Conservation (phyloP, 257 asterid species). For the Nicotiana otophora region DNA sequence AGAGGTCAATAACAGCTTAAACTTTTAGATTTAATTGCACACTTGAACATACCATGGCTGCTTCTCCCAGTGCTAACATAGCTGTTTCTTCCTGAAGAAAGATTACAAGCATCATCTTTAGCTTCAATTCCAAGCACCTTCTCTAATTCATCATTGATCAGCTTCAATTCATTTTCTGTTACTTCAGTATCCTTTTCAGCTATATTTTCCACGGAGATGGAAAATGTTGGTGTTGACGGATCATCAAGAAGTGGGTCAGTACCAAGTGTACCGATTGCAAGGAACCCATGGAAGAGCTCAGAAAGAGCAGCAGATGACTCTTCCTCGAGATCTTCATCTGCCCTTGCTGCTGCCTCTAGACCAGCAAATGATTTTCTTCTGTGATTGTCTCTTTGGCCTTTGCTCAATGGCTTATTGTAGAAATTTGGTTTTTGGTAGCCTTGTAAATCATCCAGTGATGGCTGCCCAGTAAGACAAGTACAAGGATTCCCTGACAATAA, state of each 20-base stretch:
- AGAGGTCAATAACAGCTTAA: too few relatives aligned
- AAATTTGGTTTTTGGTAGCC: constrained; percentile 26
- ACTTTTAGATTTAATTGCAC: too few relatives aligned
- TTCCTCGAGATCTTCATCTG: constrained; percentile 52
- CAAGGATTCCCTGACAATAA: constrained; percentile 31
- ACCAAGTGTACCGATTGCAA: constrained; percentile 92
- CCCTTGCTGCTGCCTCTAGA: constrained; percentile 51
- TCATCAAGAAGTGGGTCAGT: constrained; percentile 39
- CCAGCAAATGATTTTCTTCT: constrained; percentile 62
- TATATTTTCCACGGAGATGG: constrained; percentile 62
- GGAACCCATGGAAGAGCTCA: constrained; percentile 90
- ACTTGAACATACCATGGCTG: constrained; percentile 37
- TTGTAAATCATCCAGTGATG: constrained; percentile 38
- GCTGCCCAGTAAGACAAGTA: constrained; percentile 55
- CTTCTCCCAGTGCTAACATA: constrained; percentile 68
- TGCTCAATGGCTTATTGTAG: constrained; percentile 29
- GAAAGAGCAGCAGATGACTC: constrained; percentile 51
- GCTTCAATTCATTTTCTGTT: constrained; percentile 71
- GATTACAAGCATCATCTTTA: constrained; percentile 36
- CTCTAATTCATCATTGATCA: constrained; percentile 84
- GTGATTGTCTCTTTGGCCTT: constrained; percentile 48
- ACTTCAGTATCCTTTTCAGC: constrained; percentile 79
- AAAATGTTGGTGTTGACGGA: constrained; percentile 75
- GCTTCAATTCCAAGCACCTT: constrained; percentile 73
- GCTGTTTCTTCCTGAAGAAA: constrained; percentile 78